These are phyloP conservation scores for Claviceps maximensis DNA, from an alignment of 2,329 filamentous ascomycete genomes.

Conservation along the genomic window DNA sequence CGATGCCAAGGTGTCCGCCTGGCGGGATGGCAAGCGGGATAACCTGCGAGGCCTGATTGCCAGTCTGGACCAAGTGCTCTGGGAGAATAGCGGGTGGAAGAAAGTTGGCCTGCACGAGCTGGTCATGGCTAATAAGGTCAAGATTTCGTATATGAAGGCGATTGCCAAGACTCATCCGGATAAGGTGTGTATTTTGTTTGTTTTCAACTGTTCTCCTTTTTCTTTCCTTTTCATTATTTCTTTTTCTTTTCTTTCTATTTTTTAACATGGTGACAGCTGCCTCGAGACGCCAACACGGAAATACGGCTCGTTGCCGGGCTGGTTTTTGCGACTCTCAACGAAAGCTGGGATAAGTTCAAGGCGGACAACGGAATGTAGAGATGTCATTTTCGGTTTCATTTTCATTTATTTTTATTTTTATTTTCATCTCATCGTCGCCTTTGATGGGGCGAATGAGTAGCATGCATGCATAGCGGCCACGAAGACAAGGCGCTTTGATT, in stretches of 20 bases:
- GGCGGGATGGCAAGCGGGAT: constrained; percentile 85
- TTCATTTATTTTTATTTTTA: too few relatives aligned
- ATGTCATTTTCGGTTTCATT: not conserved
- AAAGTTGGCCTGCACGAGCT: constrained; percentile 90
- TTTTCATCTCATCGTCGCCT: not conserved
- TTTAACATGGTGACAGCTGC: constrained; percentile 37
- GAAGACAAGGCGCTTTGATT: too few relatives aligned
- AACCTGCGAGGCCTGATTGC: constrained; percentile 80
- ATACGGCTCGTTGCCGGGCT: constrained; percentile 50
- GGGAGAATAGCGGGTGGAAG: constrained; percentile 90
- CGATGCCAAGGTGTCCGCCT: constrained; percentile 62
- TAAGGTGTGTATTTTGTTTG: constrained; percentile 54
- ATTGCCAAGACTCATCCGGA: constrained; percentile 98
- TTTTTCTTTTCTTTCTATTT: not conserved
- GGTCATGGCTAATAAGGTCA: constrained; percentile 87
- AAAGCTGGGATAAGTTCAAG: constrained; percentile 64
- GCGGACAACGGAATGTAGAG: constrained; percentile 48
- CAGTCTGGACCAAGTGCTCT: constrained; percentile 78
- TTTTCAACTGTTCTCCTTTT: too few relatives aligned
- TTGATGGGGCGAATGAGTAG: not conserved
- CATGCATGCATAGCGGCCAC: too few relatives aligned
- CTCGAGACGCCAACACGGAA: constrained; percentile 52
- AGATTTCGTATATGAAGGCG: constrained; percentile 97
- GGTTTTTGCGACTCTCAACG: constrained; percentile 56
- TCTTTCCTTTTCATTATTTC: too few relatives aligned